Percentiles rank a stretch among this genome's conserved stretches.
Evolutionary conservation across 169 alveolate genomes (phyloP).

Genomic region (Eimeria acervulina): DNA sequence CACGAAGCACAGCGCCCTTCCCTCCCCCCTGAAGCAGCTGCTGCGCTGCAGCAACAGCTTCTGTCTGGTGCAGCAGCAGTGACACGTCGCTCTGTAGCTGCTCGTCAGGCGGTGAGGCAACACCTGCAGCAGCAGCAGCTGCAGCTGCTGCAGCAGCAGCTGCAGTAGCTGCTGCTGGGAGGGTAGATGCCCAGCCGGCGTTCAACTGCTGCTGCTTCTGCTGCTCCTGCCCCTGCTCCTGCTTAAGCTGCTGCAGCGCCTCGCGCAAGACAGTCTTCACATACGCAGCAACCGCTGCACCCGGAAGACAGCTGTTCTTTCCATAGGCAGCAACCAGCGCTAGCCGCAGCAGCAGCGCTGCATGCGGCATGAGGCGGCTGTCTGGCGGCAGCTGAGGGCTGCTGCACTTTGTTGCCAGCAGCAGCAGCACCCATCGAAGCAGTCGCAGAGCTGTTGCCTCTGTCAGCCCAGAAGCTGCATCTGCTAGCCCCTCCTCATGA

Average conservation of each 20-base stretch:
- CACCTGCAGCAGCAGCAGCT: conserved; percentile 60
- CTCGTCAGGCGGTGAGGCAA: conserved; percentile 2
- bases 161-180: too few species aligned
- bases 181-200: background rate
- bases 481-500: background rate
- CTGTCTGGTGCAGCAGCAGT: conserved; percentile 43
- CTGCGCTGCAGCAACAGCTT: conserved; percentile 50
- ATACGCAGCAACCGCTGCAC: background rate
- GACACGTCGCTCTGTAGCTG: conserved; percentile 29
- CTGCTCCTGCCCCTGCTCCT: conserved; percentile 22
- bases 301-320: conserved; percentile 32
- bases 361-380: conserved; percentile 5
- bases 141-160: conserved; percentile 59
- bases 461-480: background rate
- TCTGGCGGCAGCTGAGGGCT: conserved; percentile 20
- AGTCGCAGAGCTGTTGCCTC: conserved; percentile 51
- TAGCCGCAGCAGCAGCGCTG: conserved; percentile 57
- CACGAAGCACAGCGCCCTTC: background rate
- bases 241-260: conserved; percentile 30
- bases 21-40: conserved; percentile 23
- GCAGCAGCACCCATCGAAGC: conserved; percentile 73
- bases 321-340: conserved; percentile 49
- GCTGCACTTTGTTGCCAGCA: conserved; percentile 57
- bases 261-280: conserved; percentile 12
- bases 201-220: conserved; percentile 19